Base-by-base conservation (phyloP, 805 yeast species). In the Schwanniomyces sp. region DNA sequence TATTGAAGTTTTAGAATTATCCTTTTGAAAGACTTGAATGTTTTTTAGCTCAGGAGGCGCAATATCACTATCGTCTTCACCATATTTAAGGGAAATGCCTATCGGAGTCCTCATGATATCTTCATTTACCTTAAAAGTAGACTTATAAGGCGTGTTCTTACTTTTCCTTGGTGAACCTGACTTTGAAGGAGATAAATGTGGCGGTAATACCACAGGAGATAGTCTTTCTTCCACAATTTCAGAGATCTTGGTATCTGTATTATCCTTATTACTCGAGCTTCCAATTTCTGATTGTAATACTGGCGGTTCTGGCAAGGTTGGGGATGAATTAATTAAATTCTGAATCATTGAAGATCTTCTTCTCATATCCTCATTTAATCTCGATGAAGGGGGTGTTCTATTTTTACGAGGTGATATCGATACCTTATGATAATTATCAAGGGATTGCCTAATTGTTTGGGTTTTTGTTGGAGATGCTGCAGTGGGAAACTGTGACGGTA, bases 271-370 rank as follows among this genome's bases (percentile, higher is more conserved):
- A 34, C 30, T 32, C 7, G 43, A 32, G 16, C 42, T 46, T 1
- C 67, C 71, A 17, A 68, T 49, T 46, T 71, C 76, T 7, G 76
- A 71, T 43, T 59, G 55, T 9, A 72, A 59, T 12, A 68, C 62
- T 6, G 78, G 78, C 2, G 77, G 74, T 46, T 70, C 73, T 3
- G 78, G 78, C 26, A 72, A 54, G 2, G 76, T 70, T 2, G 78
- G 78, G 8, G 77, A 72, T 2, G 76, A 71, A 47, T 70, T 63
- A 45, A 69, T 57, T 27, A 67, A 57, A 36, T 66, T 63, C 41
- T 67, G 69, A 16, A 72, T 63, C 47, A 67, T 51, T 11, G 74
- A 65, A 29, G 72, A 64, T 41, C 73, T 47, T 36, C 62, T 46
- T 32, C 62, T 53, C 16, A 39, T 44, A 16, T 45, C 52, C 11